These are phyloP conservation scores for Chaetomium fimeti DNA, from an alignment of 495 filamentous ascomycete species.

Conservation along the genomic window DNA sequence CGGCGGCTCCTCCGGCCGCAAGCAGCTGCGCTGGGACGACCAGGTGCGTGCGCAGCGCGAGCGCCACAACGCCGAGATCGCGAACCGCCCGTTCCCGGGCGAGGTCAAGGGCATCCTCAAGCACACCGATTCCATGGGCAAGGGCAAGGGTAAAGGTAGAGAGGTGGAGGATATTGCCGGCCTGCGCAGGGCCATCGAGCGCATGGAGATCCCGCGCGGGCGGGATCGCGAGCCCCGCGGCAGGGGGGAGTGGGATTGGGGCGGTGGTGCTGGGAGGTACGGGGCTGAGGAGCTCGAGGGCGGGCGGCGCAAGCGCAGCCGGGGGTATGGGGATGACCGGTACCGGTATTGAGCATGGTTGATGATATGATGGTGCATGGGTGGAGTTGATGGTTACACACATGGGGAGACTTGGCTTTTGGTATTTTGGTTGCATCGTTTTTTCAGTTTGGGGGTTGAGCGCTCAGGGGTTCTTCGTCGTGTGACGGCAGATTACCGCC, in stretches of 20 bases:
- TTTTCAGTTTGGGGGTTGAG: background rate
- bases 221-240: constrained; percentile 17
- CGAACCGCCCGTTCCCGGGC: constrained; percentile 25
- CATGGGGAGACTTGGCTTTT: background rate
- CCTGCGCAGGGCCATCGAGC: constrained; percentile 31
- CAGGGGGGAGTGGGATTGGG: constrained; percentile 1
- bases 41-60: constrained; percentile 31
- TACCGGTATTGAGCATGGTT: constrained; percentile 21
- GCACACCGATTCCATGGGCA: constrained; percentile 15
- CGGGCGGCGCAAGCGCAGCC: constrained; percentile 20
- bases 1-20: constrained; percentile 31
- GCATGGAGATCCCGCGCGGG: constrained; percentile 26
- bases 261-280: background rate
- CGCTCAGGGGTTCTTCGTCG: background rate
- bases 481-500: background rate
- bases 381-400: background rate
- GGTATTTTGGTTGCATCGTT: background rate
- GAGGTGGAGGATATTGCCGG: constrained; percentile 27
- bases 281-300: constrained; percentile 10
- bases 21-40: constrained; percentile 38
- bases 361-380: background rate
- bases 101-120: constrained; percentile 39
- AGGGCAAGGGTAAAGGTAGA: constrained; percentile 19
- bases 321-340: constrained; percentile 24
- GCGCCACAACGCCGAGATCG: constrained; percentile 41